Base-by-base conservation (phyloP, 768 basidiomycete species). In the Termitomyces sp. region DNA sequence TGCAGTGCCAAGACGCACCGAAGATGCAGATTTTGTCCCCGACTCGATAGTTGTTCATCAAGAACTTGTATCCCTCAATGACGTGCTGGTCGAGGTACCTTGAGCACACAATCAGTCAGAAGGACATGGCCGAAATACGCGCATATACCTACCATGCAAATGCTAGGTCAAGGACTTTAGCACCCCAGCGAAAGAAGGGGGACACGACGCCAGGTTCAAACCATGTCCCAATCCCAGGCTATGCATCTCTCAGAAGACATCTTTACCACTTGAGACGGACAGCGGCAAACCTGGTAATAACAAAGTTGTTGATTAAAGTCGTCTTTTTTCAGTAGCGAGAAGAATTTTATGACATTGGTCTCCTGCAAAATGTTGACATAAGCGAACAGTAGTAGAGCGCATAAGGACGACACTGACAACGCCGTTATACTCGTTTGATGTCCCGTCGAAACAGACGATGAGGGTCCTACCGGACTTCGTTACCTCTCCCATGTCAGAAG, bases 11-110 rank as follows among this genome's bases (percentile, higher is more conserved):
- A n/a, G 41, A 65, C 74, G 28, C 57, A 85, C 87, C 89, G 58
- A 91, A 90, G 23, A 91, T 70, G 66, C 85, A 90, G 35, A 92
- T 82, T 69, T 79, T 89, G 68, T 91, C 89, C 1, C 90, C 91
- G 0, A 72, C 64, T n/a, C 74, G 76, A 67, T 87, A 91, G 65
- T 88, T 91, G 61, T 87, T 79, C 91, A 93, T 91, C 55, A 93
- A 72, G 69, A 86, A 93, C 61, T 73, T 75, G 70, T 93, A 93
- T 0, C 91, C 91, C 9, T 81, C 86, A 72, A 85, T 81, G 26
- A 91, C 86, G 71, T 91, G 89, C 1, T 67, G 79, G 55, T 85
- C 84, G 44, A 91, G 74, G 65, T 87, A 91, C 83, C 87, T 88
- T 41, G 13, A 4, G 41, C 28, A 44, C 50, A 46, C 28, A 5